These are phyloP conservation scores for Massariosphaeria phaeospora DNA, from an alignment of 495 filamentous ascomycete species.

Conservation along the genomic window DNA sequence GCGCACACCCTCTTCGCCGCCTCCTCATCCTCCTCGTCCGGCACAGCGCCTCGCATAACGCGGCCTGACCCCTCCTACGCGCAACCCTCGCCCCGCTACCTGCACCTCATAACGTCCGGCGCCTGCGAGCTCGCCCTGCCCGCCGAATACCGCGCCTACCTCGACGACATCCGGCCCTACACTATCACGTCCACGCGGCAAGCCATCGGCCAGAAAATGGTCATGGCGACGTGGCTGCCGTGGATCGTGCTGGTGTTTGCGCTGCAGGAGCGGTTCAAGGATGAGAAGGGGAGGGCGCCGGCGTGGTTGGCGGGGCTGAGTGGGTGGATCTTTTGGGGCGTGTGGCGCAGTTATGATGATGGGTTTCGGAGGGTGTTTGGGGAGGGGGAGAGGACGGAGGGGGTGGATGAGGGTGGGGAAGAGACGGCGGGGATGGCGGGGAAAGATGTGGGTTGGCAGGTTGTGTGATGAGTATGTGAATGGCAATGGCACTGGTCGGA, in stretches of 20 bases:
- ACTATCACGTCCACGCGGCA: conserved; percentile 62
- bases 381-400: conserved; percentile 75
- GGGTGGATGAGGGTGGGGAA: conserved; percentile 4
- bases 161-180: conserved; percentile 63
- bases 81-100: conserved; percentile 78
- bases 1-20: conserved; percentile 59
- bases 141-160: conserved; percentile 63
- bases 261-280: conserved; percentile 48
- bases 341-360: conserved; percentile 75
- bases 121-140: conserved; percentile 75
- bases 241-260: conserved; percentile 48
- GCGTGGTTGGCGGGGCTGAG: conserved; percentile 55
- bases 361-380: conserved; percentile 67
- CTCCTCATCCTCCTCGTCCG: conserved; percentile 35
- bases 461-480: too few species aligned
- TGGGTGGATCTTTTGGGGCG: conserved; percentile 46
- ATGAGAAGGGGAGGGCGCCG: conserved; percentile 61
- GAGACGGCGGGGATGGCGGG: neutral
- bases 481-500: too few species aligned
- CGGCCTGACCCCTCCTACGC: conserved; percentile 65
- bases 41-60: conserved; percentile 35
- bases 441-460: too few species aligned
- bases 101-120: conserved; percentile 69
- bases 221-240: conserved; percentile 59
- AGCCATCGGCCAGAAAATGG: conserved; percentile 56